Conservation (phyloP, 2,329 filamentous ascomycete genomes). For the Metarhizium rileyi region DNA sequence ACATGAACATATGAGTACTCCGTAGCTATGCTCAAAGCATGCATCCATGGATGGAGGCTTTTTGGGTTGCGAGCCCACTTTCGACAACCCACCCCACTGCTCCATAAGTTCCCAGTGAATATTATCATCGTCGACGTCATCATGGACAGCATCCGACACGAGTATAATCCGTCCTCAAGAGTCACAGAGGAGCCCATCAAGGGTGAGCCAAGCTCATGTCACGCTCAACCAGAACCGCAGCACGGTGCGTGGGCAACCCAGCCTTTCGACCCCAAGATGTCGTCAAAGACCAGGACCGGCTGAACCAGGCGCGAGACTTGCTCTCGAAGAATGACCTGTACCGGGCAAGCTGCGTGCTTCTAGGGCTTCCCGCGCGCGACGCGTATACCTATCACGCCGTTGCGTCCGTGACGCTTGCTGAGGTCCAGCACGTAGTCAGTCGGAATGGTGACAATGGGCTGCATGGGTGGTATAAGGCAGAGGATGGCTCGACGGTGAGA, state of each 20-base stretch:
- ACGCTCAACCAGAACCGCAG: conserved; percentile 16
- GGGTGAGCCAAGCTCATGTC: conserved; percentile 15
- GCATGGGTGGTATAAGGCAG: conserved; percentile 38
- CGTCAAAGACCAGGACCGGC: conserved; percentile 27
- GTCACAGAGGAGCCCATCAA: not conserved
- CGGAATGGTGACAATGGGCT: conserved; percentile 35
- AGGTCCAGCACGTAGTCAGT: conserved; percentile 37
- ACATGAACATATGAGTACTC: no score
- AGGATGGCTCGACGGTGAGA: conserved; percentile 24
- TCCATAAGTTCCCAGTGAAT: not conserved
- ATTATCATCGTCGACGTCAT: not conserved
- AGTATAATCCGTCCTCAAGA: not conserved
- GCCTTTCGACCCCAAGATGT: conserved; percentile 33
- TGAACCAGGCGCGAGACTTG: conserved; percentile 25
- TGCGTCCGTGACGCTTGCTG: conserved; percentile 35
- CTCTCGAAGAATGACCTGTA: conserved; percentile 35
- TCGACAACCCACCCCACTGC: not conserved
- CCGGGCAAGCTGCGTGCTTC: conserved; percentile 32
- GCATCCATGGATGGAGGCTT: no score
- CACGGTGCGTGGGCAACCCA: conserved; percentile 34
- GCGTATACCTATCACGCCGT: conserved; percentile 42
- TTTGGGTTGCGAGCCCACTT: not conserved
- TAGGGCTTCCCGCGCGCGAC: conserved; percentile 34
- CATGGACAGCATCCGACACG: not conserved
- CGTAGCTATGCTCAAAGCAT: no score